Evolutionary conservation across 306 rosid genomes (phyloP).

Genomic region (Sesbania bispinosa): DNA sequence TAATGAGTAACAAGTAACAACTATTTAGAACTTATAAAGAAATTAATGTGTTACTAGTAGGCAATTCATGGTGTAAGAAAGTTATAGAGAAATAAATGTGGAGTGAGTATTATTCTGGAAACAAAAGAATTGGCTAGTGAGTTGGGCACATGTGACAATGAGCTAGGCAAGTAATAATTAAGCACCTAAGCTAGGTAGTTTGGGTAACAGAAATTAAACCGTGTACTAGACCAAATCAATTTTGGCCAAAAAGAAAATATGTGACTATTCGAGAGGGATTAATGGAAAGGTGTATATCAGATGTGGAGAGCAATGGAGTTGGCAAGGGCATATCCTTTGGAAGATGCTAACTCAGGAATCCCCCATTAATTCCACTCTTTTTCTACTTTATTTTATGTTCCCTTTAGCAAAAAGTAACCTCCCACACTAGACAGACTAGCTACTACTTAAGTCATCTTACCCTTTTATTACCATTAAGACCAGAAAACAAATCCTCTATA

Average conservation of each 20-base stretch:
- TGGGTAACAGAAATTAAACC: no score
- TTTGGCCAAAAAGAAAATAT: not conserved
- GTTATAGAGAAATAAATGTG: not conserved
- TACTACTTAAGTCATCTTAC: constrained; percentile 51
- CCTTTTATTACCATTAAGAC: constrained; percentile 45
- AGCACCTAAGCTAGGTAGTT: no score
- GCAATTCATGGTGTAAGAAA: not conserved
- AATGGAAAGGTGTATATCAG: constrained; percentile 31
- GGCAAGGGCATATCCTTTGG: constrained; percentile 68
- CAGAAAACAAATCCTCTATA: constrained; percentile 48
- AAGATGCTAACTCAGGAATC: constrained; percentile 60
- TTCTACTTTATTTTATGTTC: constrained; percentile 24
- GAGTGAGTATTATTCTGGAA: no score
- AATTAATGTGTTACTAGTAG: not conserved
- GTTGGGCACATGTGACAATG: no score
- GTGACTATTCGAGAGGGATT: not conserved
- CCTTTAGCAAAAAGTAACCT: constrained; percentile 34
- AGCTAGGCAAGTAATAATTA: no score
- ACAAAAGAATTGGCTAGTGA: no score
- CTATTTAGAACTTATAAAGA: not conserved
- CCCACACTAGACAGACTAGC: no score
- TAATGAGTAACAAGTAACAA: not conserved
- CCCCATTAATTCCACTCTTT: constrained; percentile 28
- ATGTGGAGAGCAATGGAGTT: constrained; percentile 47
- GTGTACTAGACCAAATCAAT: no score